These are phyloP conservation scores for Salvia sclarea DNA, from an alignment of 305 asterid genomes.

Conservation along the genomic window DNA sequence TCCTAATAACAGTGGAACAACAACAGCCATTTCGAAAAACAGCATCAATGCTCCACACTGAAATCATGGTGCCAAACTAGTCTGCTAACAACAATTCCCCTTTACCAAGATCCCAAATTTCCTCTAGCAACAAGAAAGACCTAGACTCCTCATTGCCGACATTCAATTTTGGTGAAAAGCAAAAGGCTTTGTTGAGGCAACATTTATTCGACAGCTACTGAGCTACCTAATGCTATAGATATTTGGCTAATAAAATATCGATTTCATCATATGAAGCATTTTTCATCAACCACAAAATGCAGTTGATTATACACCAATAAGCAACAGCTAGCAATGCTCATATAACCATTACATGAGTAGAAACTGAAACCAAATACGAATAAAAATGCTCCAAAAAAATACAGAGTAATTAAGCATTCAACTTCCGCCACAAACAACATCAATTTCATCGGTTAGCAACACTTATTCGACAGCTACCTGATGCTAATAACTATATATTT, in stretches of 20 bases:
- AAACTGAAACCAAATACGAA: not conserved
- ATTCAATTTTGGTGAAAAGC: not conserved
- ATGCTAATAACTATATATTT: not conserved
- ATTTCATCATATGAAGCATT: not conserved
- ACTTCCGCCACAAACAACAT: constrained; percentile 6
- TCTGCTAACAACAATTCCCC: not conserved
- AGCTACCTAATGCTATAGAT: constrained; percentile 4
- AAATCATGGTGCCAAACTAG: not conserved
- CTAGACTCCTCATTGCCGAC: constrained; percentile 9
- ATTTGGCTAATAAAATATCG: not conserved
- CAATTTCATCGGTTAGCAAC: constrained; percentile 16
- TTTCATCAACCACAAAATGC: not conserved
- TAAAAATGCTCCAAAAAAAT: constrained; percentile 6
- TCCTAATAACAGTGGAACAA: not conserved
- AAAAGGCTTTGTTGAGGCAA: not conserved
- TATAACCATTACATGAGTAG: constrained; percentile 1
- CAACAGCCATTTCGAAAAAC: not conserved
- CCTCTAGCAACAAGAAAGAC: not conserved
- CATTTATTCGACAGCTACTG: constrained; percentile 17
- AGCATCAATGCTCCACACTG: not conserved
- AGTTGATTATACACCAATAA: not conserved
- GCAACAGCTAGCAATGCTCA: not conserved
- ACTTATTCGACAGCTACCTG: constrained; percentile 17
- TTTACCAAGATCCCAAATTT: not conserved
- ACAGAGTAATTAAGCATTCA: not conserved